Conservation (phyloP, 192 early-diverging fungal species). For the Coemansia sp. region DNA sequence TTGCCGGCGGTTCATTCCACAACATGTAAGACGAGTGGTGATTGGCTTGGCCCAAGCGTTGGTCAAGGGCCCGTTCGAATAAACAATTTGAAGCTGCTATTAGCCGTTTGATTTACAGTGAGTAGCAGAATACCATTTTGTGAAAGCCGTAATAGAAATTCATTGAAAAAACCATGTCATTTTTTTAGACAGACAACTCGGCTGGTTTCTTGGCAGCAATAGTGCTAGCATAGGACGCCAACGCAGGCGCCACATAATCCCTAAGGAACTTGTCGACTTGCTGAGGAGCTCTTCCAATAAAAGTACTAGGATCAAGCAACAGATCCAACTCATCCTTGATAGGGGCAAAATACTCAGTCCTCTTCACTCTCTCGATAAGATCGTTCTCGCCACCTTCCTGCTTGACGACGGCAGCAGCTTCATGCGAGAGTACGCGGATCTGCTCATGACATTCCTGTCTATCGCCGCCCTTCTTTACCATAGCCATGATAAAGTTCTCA, state of each 20-base stretch:
- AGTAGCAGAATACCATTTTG: too few relatives aligned
- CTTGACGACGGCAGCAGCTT: conserved; percentile 93
- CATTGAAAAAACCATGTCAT: too few relatives aligned
- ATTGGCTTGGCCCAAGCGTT: too few relatives aligned
- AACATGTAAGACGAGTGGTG: too few relatives aligned
- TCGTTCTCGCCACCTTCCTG: conserved; percentile 93
- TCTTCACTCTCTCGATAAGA: conserved; percentile 87
- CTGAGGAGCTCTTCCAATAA: conserved; percentile 92
- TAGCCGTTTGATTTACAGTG: too few relatives aligned
- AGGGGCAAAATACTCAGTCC: conserved; percentile 84
- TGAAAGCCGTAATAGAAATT: too few relatives aligned
- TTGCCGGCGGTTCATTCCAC: too few relatives aligned
- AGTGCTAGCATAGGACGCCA: conserved; percentile 71
- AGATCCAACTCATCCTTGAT: conserved; percentile 75
- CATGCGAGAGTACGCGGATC: conserved; percentile 92
- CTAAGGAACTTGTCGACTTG: conserved; percentile 88
- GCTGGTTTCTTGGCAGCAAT: conserved; percentile 59
- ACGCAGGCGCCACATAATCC: conserved; percentile 79
- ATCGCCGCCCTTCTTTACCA: conserved; percentile 96
- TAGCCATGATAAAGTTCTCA: conserved; percentile 99
- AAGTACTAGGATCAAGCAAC: conserved; percentile 87
- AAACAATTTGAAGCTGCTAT: too few relatives aligned
- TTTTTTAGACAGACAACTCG: conserved; percentile 38
- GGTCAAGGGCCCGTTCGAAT: too few relatives aligned
- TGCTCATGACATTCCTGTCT: conserved; percentile 96